Evolutionary conservation across 2,329 filamentous ascomycete species (phyloP).

Genomic region (Microcera coccophila): DNA sequence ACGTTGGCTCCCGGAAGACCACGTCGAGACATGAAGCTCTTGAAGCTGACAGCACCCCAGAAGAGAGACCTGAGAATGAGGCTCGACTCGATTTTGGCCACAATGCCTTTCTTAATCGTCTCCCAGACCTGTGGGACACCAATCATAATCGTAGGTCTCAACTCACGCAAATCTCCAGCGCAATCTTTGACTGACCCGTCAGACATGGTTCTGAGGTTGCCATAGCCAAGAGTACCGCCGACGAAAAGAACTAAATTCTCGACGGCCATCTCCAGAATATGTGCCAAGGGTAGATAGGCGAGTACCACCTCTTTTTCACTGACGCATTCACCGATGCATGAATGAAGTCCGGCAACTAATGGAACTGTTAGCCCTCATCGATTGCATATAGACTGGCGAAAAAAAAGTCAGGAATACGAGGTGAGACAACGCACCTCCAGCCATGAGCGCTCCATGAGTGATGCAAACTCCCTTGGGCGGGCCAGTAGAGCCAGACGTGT

Average conservation of each 20-base stretch:
- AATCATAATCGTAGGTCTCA: slow-evolving; percentile 83
- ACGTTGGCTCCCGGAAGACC: slow-evolving; percentile 64
- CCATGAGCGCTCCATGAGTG: slow-evolving; percentile 74
- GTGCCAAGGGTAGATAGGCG: slow-evolving; percentile 88
- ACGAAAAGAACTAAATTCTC: slow-evolving; percentile 88
- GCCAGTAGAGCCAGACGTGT: slow-evolving; percentile 86
- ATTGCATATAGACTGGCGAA: neutral
- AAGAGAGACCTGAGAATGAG: slow-evolving; percentile 74
- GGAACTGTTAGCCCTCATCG: slow-evolving; percentile 17
- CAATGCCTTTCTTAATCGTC: slow-evolving; percentile 91
- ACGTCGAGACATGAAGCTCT: slow-evolving; percentile 54
- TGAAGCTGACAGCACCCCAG: slow-evolving; percentile 60
- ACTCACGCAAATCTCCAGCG: slow-evolving; percentile 88
- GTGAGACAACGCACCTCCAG: slow-evolving; percentile 53
- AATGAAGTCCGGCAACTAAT: slow-evolving; percentile 71
- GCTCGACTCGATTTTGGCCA: slow-evolving; percentile 71
- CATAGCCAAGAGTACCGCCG: slow-evolving; percentile 90
- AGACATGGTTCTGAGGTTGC: slow-evolving; percentile 82
- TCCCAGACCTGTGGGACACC: slow-evolving; percentile 98
- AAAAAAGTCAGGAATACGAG: neutral
- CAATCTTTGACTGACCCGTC: slow-evolving; percentile 85
- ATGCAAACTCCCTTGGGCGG: slow-evolving; percentile 84
- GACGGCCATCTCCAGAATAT: slow-evolving; percentile 94
- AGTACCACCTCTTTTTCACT: slow-evolving; percentile 75
- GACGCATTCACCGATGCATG: slow-evolving; percentile 73